Evolutionary conservation across 768 basidiomycete species (phyloP).

Genomic region (Agrocybe praecox): DNA sequence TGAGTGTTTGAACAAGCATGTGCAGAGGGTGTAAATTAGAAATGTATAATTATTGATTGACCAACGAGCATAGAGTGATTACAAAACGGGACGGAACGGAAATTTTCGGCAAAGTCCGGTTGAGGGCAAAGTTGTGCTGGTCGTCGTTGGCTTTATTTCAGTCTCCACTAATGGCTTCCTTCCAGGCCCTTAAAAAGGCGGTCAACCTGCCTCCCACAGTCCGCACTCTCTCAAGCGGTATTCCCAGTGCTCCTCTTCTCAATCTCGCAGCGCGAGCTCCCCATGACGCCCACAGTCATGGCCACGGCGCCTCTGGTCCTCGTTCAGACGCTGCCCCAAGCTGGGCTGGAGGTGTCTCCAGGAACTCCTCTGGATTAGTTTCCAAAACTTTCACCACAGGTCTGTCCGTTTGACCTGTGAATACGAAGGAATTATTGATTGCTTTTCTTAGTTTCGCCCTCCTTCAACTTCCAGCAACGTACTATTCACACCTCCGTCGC

Average conservation of each 20-base stretch:
- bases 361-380: constrained; percentile 54
- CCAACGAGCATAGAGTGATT: not conserved
- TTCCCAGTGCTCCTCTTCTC: constrained; percentile 76
- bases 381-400: constrained; percentile 67
- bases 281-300: constrained; percentile 59
- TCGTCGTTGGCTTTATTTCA: constrained; percentile 24
- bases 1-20: constrained; percentile 59
- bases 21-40: constrained; percentile 28
- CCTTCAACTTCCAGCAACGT: constrained; percentile 62
- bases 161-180: constrained; percentile 58
- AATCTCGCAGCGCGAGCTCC: constrained; percentile 73
- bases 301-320: constrained; percentile 53
- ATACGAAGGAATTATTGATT: constrained; percentile 5
- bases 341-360: constrained; percentile 64
- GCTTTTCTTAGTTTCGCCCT: constrained; percentile 47
- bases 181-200: constrained; percentile 80
- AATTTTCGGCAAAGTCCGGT: constrained; percentile 37
- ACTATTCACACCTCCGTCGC: constrained; percentile 77
- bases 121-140: constrained; percentile 22
- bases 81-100: constrained; percentile 44
- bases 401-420: constrained; percentile 35
- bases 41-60: constrained; percentile 1
- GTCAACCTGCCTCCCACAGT: constrained; percentile 83
- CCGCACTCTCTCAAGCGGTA: constrained; percentile 75
- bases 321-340: constrained; percentile 64